Conservation (phyloP, 192 early-diverging fungal species). For the Coemansia sp. region DNA sequence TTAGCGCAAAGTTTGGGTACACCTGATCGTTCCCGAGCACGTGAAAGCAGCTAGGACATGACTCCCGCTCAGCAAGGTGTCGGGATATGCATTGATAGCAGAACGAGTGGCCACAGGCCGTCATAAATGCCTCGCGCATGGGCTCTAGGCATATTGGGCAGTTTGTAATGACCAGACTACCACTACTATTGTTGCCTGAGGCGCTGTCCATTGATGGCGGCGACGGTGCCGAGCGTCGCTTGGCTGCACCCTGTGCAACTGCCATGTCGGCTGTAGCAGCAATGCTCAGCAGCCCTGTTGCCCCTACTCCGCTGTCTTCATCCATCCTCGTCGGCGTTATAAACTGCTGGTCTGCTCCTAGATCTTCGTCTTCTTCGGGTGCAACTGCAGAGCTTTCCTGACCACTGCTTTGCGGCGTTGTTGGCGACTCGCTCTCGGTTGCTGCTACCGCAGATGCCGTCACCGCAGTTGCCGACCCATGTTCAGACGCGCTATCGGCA, state of each 20-base stretch:
- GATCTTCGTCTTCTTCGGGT: slow-evolving; percentile 13
- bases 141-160: slow-evolving; percentile 74
- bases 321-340: slow-evolving; percentile 21
- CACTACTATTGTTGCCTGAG: background rate
- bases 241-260: background rate
- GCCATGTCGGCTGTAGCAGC: slow-evolving; percentile 2
- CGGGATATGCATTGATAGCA: slow-evolving; percentile 74
- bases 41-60: slow-evolving; percentile 70
- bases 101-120: slow-evolving; percentile 83
- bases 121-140: slow-evolving; percentile 72
- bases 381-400: slow-evolving; percentile 7
- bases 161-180: background rate
- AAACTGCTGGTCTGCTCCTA: slow-evolving; percentile 6
- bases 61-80: slow-evolving; percentile 58
- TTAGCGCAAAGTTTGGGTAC: slow-evolving; percentile 75
- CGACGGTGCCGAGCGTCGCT: slow-evolving; percentile 11
- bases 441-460: background rate
- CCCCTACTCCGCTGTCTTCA: background rate
- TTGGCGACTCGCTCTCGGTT: background rate
- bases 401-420: slow-evolving; percentile 12
- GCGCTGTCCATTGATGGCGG: slow-evolving; percentile 2
- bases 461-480: slow-evolving; percentile 4
- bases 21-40: slow-evolving; percentile 64
- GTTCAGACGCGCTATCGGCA: slow-evolving; percentile 15
- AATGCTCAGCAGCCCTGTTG: background rate